Base-by-base conservation (phyloP, 2,329 filamentous ascomycete genomes). In the Fusarium metavorans region DNA sequence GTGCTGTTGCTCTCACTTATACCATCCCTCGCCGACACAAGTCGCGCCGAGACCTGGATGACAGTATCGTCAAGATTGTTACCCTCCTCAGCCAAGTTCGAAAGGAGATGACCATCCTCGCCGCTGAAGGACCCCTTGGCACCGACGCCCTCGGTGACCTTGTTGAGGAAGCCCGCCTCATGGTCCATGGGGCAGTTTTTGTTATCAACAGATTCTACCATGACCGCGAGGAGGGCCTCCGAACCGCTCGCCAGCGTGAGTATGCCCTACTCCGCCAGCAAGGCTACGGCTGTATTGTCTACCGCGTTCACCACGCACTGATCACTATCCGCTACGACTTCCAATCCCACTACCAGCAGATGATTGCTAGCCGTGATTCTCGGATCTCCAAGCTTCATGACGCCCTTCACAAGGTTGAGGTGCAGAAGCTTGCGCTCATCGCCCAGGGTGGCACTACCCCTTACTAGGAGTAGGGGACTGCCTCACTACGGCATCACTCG, bases 201-300 rank as follows among this genome's bases (percentile, higher is more conserved):
- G 16, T 8, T 1, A 7, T 74, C 13, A 63, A 66, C 2, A 45
- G 75, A 1, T 64, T 67, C 34, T 76, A 70, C 6, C 11, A 69
- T 4, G 45, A 54, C 18, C 45, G 54, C 18, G 35, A 72, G 32
- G 75, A 77, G 14, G 70, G 72, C 1, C 54, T 74, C 2, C 63
- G 56, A 0, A n/a, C 67, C 5, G 37, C 30, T 1, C 56, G 32
- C 2, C 48, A 67, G 23, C 64, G 65, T 2, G 64, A 74, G 45
- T 52, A 71, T 9, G 43, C 60, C 5, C 43, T 58, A 0, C 48
- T 74, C 3, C 14, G 64, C n/a, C 16, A 56, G 16, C 0, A 59
- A 10, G 16, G 10, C 9, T 16, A 37, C 2, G 20, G 41, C 2
- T 14, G 58, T 1, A 2, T 71, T 5, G 1, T n/a, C 1, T 48